Evolutionary conservation across 176 grass and related monocot species (phyloP).

Genomic region (Aegilops tauschii): DNA sequence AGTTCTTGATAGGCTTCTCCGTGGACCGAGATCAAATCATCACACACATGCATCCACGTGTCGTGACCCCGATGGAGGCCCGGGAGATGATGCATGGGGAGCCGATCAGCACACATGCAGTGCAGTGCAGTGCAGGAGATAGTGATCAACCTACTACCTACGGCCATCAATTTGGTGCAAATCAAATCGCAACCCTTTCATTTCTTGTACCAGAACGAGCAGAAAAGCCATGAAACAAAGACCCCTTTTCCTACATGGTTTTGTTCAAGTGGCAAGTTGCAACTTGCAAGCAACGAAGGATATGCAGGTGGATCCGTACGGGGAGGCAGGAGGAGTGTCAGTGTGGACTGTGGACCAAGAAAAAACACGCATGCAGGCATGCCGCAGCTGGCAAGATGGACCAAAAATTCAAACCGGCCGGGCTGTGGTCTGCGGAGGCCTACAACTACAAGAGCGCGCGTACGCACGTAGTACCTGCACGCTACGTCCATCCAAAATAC

Average conservation of each 20-base stretch:
- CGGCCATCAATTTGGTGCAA: background rate
- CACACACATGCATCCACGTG: constrained; percentile 7
- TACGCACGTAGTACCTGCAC: background rate
- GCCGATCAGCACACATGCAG: no score
- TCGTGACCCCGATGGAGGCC: background rate
- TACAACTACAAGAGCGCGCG: background rate
- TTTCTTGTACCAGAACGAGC: no score
- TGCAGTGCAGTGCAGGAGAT: no score
- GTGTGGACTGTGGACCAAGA: background rate
- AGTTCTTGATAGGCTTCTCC: background rate
- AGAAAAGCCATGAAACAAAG: background rate
- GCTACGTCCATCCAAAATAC: constrained; percentile 21
- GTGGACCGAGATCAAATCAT: background rate
- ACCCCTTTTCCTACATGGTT: background rate
- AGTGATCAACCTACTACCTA: no score
- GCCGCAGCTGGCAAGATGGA: background rate
- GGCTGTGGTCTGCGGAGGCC: background rate
- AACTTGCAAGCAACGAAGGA: background rate
- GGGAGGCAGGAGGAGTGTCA: background rate
- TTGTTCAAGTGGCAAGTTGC: background rate
- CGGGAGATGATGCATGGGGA: background rate
- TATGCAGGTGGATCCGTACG: background rate
- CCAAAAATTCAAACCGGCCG: constrained; percentile 8
- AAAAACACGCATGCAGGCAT: background rate
- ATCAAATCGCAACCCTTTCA: background rate